A percentile compares a stretch with the other conserved stretches of the same genome.
Conservation (phyloP, 2,329 filamentous ascomycete species). For the Aspergillus brasiliensis region DNA sequence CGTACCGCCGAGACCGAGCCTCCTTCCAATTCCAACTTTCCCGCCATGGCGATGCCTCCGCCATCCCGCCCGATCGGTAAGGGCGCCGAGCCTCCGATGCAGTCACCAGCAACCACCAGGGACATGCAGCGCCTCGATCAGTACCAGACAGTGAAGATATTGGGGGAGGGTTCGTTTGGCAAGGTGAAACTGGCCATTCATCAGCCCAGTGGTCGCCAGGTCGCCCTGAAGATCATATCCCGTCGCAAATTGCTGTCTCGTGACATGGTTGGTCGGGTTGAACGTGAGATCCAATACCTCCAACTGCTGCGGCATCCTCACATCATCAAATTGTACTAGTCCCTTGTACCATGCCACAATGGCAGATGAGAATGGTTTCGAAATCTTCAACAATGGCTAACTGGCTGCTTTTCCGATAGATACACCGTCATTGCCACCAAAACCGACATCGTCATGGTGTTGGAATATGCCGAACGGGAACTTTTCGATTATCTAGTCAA, state of each 20-base stretch:
- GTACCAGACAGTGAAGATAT: slow-evolving; percentile 85
- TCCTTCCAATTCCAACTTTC: slow-evolving; percentile 29
- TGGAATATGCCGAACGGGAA: slow-evolving; percentile 95
- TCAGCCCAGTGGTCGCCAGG: slow-evolving; percentile 87
- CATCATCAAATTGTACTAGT: slow-evolving; percentile 90
- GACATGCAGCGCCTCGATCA: slow-evolving; percentile 84
- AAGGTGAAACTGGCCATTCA: slow-evolving; percentile 98
- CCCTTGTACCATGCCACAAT: background rate
- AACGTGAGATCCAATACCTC: slow-evolving; percentile 97
- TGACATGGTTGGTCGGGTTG: slow-evolving; percentile 96
- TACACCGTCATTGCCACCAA: slow-evolving; percentile 96
- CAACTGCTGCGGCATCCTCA: slow-evolving; percentile 94
- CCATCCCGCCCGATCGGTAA: slow-evolving; percentile 37
- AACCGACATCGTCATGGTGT: slow-evolving; percentile 96
- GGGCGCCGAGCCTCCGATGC: slow-evolving; percentile 30
- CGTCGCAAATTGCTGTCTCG: slow-evolving; percentile 93
- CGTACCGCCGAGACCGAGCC: slow-evolving; percentile 22
- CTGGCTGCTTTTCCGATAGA: slow-evolving; percentile 46
- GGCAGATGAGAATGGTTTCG: background rate
- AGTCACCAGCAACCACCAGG: slow-evolving; percentile 52
- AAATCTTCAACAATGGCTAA: slow-evolving; percentile 18
- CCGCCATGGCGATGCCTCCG: slow-evolving; percentile 43
- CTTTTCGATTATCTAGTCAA: slow-evolving; percentile 98
- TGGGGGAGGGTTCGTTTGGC: slow-evolving; percentile 96
- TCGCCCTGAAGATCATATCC: slow-evolving; percentile 96